Evolutionary conservation across 768 basidiomycete species (phyloP), one percentile per base, ranked within the genome.

Genomic region (Pisolithus marmoratus): DNA sequence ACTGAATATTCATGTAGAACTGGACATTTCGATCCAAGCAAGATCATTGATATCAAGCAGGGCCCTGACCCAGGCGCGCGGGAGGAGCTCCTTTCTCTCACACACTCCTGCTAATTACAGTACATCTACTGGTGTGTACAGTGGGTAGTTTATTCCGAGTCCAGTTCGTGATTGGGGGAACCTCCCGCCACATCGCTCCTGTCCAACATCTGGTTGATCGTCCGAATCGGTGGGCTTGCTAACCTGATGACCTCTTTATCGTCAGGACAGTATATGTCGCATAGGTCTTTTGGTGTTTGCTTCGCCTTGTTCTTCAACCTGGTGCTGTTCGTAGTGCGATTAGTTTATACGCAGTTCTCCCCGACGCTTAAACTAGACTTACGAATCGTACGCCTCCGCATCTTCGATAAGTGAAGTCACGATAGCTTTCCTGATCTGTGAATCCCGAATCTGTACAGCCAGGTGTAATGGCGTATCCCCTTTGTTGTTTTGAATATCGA

Each of bases 401-500:
- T 4, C 52, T 37, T 64, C 50, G 3, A 67, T 57, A 14, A 66
- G 4, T 22, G 54, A 15, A 15, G 34, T 34, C n/a, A 69, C 60
- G 40, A 66, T 61, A 15, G 34, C 57, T 20, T 20, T 51, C 26
- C 65, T 64, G 20, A 8, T 27, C 12, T 47, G 27, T 3, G 23
- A 43, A 44, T 63, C 50, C 22, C 36, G 20, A 19, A 65, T 53
- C 38, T 51, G 45, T 31, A 67, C 58, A 5, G 67, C 65, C 38
- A 67, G 55, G 34, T 69, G 58, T 23, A 67, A 56, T 2, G 65
- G 65, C 11, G 65, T 69, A 15, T 67, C 41, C 3, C 65, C 61
- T n/a, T 44, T 26, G 5, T 36, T 52, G 44, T 67, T 67, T 51
- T 54, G 56, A 11, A 53, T 55, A 38, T 67, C 65, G 36, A 67